Base-by-base conservation (phyloP, 495 filamentous ascomycete genomes). In the Neurospora sp. region DNA sequence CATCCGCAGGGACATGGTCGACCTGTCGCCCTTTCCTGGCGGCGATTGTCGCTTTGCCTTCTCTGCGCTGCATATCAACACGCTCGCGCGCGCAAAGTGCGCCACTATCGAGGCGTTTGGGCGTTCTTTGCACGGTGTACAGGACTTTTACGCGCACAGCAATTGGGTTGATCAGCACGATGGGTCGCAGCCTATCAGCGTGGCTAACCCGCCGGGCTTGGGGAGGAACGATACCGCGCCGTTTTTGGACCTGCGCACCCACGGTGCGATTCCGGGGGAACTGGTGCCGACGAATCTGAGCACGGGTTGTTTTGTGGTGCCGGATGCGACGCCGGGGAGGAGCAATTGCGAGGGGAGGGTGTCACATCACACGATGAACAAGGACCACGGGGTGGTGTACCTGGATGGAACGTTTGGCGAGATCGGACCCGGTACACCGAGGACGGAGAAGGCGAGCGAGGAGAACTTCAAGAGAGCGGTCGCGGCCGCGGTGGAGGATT, bases 101-200 rank as follows among this genome's bases (percentile, higher is more conserved):
- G 71, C 42, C 31, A 59, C 74, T 12, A 48, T 79, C 69, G 77
- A 79, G 69, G 77, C 76, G 0, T 31, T 79, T 6, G 77, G 77
- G 3, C 73, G 77, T 31, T 31, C 27, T 31, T 31, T 31, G 27
- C 77, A 79, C 39, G 77, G 77, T 27, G 42, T 79, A 17, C 77
- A 79, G 48, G 77, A 79, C 39, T 79, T 79, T 42, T 79, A 79
- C 38, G 70, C 77, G 14, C 77, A 79, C 72, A 79, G 76, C 72
- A 79, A 79, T 71, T 79, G 77, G 77, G 77, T 40, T 40, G 77
- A 79, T 72, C 16, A 39, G 4, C 22, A 61, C 12, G 76, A 79
- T 4, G 70, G 70, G 40, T 72, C 27, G 10, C 53, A 72, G 42
- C 77, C 76, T 27, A 75, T 78, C 53, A 69, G 73, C 44, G 68